phyloP scores from a whole-genome alignment of 257 asterid genomes.

The Penstemon barbatus region DNA sequence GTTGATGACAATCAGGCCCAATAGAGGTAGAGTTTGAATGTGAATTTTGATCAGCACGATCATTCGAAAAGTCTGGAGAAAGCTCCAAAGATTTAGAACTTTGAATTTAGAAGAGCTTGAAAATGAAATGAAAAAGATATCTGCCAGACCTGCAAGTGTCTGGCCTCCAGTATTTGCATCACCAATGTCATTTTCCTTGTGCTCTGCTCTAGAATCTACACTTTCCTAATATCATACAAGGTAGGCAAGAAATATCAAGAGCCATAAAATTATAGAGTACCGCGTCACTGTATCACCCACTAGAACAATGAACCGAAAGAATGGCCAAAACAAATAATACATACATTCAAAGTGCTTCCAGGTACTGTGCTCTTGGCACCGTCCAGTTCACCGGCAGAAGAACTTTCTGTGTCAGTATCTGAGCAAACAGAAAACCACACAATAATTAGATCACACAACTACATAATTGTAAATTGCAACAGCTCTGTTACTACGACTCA shows the following conservation, averaged over 20 bases:
- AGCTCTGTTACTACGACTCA: background rate
- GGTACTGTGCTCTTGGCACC: constrained; percentile 41
- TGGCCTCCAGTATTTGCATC: constrained; percentile 14
- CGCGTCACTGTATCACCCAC: background rate
- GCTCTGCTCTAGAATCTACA: constrained; percentile 36
- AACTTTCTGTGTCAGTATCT: constrained; percentile 59
- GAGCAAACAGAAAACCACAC: constrained; percentile 15
- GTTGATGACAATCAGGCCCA: constrained; percentile 45
- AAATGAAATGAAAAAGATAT: no score
- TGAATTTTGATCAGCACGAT: background rate
- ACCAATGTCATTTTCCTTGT: constrained; percentile 30
- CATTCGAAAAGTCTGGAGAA: no score
- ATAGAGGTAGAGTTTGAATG: constrained; percentile 27
- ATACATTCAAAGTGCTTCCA: constrained; percentile 39
- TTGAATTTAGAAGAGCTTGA: no score
- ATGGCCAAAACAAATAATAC: constrained; percentile 6
- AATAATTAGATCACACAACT: constrained; percentile 3
- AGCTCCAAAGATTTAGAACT: no score
- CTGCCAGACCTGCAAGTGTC: no score
- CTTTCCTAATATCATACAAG: constrained; percentile 39
- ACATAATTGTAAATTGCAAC: background rate
- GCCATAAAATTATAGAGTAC: background rate
- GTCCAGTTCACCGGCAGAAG: constrained; percentile 45
- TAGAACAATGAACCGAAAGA: constrained; percentile 1
- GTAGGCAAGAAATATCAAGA: constrained; percentile 22